A percentile compares a stretch with the other conserved stretches of the same genome.
Conservation (phyloP, 2,329 filamentous ascomycete species). For the Colletotrichum lindemuthianum region DNA sequence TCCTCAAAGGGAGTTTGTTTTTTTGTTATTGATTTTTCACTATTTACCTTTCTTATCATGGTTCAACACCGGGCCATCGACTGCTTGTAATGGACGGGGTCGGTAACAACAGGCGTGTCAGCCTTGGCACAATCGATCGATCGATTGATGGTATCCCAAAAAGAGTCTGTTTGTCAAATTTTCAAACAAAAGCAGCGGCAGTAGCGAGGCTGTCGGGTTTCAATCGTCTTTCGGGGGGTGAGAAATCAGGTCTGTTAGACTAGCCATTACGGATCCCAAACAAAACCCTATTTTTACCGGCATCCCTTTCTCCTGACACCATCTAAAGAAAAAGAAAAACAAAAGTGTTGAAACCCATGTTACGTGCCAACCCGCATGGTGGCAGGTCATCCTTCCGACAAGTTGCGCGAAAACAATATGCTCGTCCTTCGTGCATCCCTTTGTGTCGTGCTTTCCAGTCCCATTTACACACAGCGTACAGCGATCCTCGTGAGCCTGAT, state of each 20-base stretch:
- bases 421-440: neutral
- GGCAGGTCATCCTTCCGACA: slow-evolving; percentile 9
- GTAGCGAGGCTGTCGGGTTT: neutral
- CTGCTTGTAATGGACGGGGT: slow-evolving; percentile 5
- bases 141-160: neutral
- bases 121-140: neutral
- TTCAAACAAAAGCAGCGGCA: neutral
- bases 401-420: neutral
- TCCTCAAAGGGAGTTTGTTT: neutral
- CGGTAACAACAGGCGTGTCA: slow-evolving; percentile 4
- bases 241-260: slow-evolving; percentile 33
- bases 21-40: neutral
- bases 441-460: slow-evolving; percentile 21
- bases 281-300: slow-evolving; percentile 28
- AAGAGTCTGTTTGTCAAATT: neutral
- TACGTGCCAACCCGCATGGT: slow-evolving; percentile 4
- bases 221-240: slow-evolving; percentile 8
- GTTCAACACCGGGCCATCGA: slow-evolving; percentile 1
- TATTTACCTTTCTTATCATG: neutral
- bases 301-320: slow-evolving; percentile 34
- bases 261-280: slow-evolving; percentile 29
- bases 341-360: neutral
- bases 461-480: slow-evolving; percentile 28
- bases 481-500: slow-evolving; percentile 16
- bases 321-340: slow-evolving; percentile 24